These are phyloP conservation scores for Blastobotrys capitulatus DNA, from an alignment of 1,139 yeast genomes.

Conservation along the genomic window DNA sequence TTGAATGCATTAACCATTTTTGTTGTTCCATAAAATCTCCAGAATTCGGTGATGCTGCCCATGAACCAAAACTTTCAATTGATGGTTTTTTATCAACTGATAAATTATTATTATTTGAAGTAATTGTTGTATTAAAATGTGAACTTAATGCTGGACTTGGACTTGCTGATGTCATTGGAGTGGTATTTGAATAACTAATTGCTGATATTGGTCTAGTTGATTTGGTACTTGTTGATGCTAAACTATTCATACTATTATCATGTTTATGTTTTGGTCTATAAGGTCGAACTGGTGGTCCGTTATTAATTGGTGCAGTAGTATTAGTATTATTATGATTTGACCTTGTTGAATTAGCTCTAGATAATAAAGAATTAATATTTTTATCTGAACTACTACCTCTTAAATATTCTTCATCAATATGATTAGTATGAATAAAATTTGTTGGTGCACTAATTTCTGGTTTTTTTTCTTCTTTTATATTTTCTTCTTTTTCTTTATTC, in stretches of 20 bases:
- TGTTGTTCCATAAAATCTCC: constrained; percentile 24
- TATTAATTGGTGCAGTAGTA: background rate
- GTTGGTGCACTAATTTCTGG: constrained; percentile 23
- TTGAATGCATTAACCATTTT: constrained; percentile 20
- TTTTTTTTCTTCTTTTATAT: background rate
- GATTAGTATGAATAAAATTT: constrained; percentile 26
- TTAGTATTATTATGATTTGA: background rate
- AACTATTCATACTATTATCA: constrained; percentile 10
- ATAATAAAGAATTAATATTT: background rate
- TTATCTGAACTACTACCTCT: constrained; percentile 11
- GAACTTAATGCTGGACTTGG: constrained; percentile 9
- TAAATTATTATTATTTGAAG: background rate
- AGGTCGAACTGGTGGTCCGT: background rate
- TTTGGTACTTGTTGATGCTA: constrained; percentile 5
- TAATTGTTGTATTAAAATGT: background rate
- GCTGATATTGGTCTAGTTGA: constrained; percentile 11
- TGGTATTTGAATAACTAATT: constrained; percentile 2
- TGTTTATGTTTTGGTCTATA: constrained; percentile 8
- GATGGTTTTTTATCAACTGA: constrained; percentile 9
- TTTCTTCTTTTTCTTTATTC: background rate
- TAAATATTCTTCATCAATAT: constrained; percentile 22
- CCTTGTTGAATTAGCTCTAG: constrained; percentile 10
- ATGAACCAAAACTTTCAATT: constrained; percentile 20
- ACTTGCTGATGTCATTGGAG: constrained; percentile 11
- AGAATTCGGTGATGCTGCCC: constrained; percentile 20